These are phyloP conservation scores for Ramichloridium luteum DNA, from an alignment of 2,329 filamentous ascomycete species.

Conservation along the genomic window DNA sequence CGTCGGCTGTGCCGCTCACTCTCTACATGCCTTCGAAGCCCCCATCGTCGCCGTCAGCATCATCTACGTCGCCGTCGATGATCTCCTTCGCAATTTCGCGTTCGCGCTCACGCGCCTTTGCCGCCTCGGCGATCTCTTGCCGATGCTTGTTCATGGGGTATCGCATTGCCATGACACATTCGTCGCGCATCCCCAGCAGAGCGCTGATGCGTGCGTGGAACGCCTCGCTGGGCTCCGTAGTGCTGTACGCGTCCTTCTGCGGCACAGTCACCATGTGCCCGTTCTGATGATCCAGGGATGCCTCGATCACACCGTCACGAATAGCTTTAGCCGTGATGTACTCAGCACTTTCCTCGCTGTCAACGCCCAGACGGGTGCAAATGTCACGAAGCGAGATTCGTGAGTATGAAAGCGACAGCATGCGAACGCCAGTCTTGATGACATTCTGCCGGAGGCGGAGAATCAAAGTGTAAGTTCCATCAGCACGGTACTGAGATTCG, in stretches of 20 bases:
- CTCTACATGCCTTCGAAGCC: constrained; percentile 91
- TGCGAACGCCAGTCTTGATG: constrained; percentile 97
- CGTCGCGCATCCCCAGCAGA: constrained; percentile 83
- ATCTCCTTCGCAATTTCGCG: constrained; percentile 98
- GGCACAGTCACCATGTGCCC: constrained; percentile 99
- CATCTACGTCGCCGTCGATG: constrained; percentile 90
- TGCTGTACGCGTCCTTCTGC: constrained; percentile 89
- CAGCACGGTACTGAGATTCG: constrained; percentile 74
- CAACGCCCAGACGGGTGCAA: constrained; percentile 83
- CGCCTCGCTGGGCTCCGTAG: constrained; percentile 85
- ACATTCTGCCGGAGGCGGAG: constrained; percentile 93
- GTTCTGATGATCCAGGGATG: constrained; percentile 80
- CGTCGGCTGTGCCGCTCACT: too few relatives aligned
- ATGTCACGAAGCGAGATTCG: constrained; percentile 95
- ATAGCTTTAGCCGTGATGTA: constrained; percentile 99
- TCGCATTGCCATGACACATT: constrained; percentile 98
- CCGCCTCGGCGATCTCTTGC: constrained; percentile 91
- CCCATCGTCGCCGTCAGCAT: constrained; percentile 77
- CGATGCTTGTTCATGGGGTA: constrained; percentile 99
- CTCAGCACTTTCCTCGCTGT: constrained; percentile 93
- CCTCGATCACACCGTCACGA: constrained; percentile 92
- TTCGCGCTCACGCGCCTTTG: constrained; percentile 94
- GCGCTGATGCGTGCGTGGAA: constrained; percentile 95
- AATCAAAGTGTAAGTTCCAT: constrained; percentile 91
- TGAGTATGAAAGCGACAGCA: constrained; percentile 97